Base-by-base conservation (phyloP, 768 basidiomycete genomes). In the Lactarius vividus region DNA sequence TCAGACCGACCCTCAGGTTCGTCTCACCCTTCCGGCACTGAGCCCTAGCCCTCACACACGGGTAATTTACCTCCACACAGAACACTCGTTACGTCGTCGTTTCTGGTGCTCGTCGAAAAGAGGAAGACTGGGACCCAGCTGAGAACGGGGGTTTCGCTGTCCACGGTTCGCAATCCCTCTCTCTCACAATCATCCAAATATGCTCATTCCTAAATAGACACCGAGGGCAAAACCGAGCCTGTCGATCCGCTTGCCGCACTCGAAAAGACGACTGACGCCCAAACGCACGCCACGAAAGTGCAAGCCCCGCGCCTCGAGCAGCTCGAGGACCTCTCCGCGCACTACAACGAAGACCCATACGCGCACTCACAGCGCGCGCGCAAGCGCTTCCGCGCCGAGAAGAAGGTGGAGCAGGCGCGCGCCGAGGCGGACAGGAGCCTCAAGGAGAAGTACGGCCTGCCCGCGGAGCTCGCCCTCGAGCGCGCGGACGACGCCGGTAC, bases 81-180 rank as follows among this genome's bases (percentile, higher is more conserved):
- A 97, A 98, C 73, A 96, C 97, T 1, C 86, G 91, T 20, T 99
- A 99, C 73, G 88, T 97, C 28, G 97, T 98, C 1, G 82, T 85
- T 2, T 90, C 90, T 26, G 97, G 97, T 5, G 97, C 97, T n/a
- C 82, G 91, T 64, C 89, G 91, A 74, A 96, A 99, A 75, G 90
- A 94, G 61, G 91, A 96, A 73, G 94, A 97, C 58, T 98, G 97
- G 97, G 82, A 98, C 74, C 96, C 96, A 1, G 94, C 90, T 74
- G 95, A 97, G 76, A 92, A 96, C 65, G 96, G 96, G 6, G 95
- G 95, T 0, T 97, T 84, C 71, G 93, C 93, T 52, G 81, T 94
- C 26, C 90, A 95, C 72, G 94, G 95, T 88, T 77, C 69, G 80
- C 72, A 52, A 31, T 31, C 31, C 31, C 31, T 26, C 6, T 46